Evolutionary conservation across 2,329 filamentous ascomycete genomes (phyloP).

Genomic region (Diaporthe sp.): DNA sequence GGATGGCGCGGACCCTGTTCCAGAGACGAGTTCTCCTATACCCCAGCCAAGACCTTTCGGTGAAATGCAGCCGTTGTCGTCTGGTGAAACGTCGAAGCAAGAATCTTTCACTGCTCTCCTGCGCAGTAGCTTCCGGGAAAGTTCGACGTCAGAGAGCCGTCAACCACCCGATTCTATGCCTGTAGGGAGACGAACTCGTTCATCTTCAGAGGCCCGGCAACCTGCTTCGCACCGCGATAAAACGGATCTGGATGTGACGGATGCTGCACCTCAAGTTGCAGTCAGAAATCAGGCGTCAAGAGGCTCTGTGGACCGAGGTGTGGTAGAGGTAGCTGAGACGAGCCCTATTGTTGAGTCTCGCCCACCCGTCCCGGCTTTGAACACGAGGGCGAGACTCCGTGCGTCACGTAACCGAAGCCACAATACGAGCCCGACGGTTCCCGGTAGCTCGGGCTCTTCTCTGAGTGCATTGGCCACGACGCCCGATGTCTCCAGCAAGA

Average conservation of each 20-base stretch:
- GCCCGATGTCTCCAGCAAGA: slow-evolving; percentile 54
- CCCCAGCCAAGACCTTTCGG: slow-evolving; percentile 38
- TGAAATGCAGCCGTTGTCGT: slow-evolving; percentile 14
- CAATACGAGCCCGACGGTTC: slow-evolving; percentile 1
- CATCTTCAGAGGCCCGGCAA: neutral
- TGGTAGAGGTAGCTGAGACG: slow-evolving; percentile 1
- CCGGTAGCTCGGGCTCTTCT: slow-evolving; percentile 52
- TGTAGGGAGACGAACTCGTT: neutral
- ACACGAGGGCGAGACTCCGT: slow-evolving; percentile 32
- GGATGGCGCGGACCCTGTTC: slow-evolving; percentile 46
- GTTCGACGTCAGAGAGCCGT: neutral
- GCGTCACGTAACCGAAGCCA: slow-evolving; percentile 14
- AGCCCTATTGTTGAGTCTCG: slow-evolving; percentile 4
- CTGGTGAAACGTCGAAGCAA: neutral
- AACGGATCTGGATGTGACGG: neutral
- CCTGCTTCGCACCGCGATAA: neutral
- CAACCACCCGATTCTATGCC: neutral
- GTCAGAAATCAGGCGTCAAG: neutral
- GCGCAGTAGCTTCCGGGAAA: slow-evolving; percentile 12
- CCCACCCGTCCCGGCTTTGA: slow-evolving; percentile 37
- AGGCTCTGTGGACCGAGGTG: neutral
- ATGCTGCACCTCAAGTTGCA: neutral
- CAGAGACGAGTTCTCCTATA: slow-evolving; percentile 50
- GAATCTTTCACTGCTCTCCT: slow-evolving; percentile 13
- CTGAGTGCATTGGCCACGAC: slow-evolving; percentile 58